These are phyloP conservation scores for Leccinum broughii DNA, from an alignment of 768 basidiomycete species.

Conservation along the genomic window DNA sequence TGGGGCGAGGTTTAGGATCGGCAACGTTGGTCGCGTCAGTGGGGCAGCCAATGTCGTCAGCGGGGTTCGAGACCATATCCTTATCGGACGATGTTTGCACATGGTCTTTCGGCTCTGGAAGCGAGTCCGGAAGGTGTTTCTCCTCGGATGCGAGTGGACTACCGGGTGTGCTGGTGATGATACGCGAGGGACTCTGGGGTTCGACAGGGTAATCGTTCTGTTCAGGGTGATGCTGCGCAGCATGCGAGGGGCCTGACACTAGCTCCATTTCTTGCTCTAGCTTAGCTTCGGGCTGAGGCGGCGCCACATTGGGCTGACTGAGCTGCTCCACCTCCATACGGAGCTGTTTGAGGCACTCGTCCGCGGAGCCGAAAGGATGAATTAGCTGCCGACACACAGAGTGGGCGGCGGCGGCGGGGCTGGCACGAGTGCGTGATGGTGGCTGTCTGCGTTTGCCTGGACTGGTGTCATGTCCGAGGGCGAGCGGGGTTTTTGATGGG, in stretches of 20 bases:
- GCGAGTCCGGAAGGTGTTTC: background rate
- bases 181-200: slow-evolving; percentile 1
- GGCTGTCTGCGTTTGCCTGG: slow-evolving; percentile 17
- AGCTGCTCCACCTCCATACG: slow-evolving; percentile 21
- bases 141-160: slow-evolving; percentile 4
- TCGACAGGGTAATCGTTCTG: background rate
- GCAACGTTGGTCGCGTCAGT: slow-evolving; percentile 2
- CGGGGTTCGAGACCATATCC: slow-evolving; percentile 5
- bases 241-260: background rate
- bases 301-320: slow-evolving; percentile 6
- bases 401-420: background rate
- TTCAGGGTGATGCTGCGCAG: background rate
- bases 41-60: background rate
- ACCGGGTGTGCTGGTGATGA: background rate
- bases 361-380: slow-evolving; percentile 22
- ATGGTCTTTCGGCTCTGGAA: slow-evolving; percentile 7
- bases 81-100: background rate
- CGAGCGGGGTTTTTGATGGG: slow-evolving; percentile 10
- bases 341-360: slow-evolving; percentile 28
- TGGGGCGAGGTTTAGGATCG: slow-evolving; percentile 7
- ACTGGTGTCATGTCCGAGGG: slow-evolving; percentile 13
- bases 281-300: slow-evolving; percentile 7
- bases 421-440: background rate
- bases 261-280: background rate
- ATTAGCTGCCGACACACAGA: slow-evolving; percentile 2